A percentile compares a stretch with the other conserved stretches of the same genome.
These are phyloP conservation scores for Akanthomyces muscarius DNA, from an alignment of 2,329 filamentous ascomycete species.

Conservation along the genomic window DNA sequence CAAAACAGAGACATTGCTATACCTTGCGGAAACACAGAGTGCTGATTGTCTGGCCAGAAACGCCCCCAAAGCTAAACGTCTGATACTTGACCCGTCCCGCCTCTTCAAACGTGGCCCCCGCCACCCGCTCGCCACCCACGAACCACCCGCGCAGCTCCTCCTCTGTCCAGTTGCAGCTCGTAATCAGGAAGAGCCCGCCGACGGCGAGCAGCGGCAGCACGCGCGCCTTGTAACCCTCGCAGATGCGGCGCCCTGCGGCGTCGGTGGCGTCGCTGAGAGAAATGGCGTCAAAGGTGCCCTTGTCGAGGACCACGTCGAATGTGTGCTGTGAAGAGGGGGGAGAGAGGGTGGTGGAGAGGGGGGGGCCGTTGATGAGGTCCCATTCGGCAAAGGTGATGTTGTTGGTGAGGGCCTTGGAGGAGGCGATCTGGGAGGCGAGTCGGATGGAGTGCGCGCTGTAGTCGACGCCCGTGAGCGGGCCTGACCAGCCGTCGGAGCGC, in stretches of 20 bases:
- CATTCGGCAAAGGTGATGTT: constrained; percentile 50
- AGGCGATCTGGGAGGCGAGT: constrained; percentile 64
- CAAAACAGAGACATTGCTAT: not conserved
- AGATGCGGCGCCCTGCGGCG: constrained; percentile 55
- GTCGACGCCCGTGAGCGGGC: constrained; percentile 79
- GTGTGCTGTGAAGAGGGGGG: constrained; percentile 29
- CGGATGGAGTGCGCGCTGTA: constrained; percentile 73
- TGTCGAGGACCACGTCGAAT: constrained; percentile 93
- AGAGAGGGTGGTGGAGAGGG: constrained; percentile 40
- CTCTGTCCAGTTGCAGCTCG: constrained; percentile 98
- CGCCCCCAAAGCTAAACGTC: constrained; percentile 84
- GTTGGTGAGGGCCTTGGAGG: constrained; percentile 20
- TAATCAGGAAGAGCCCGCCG: constrained; percentile 75
- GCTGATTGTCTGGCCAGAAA: constrained; percentile 83
- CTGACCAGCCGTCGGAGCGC: constrained; percentile 59
- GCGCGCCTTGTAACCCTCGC: constrained; percentile 69
- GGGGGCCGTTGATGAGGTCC: constrained; percentile 54
- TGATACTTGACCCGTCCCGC: constrained; percentile 73
- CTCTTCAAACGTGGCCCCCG: constrained; percentile 49
- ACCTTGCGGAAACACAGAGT: constrained; percentile 71
- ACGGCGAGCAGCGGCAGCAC: constrained; percentile 64
- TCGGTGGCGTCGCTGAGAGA: constrained; percentile 62
- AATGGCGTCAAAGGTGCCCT: constrained; percentile 96
- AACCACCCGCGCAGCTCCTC: constrained; percentile 81
- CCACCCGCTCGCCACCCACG: constrained; percentile 34